Evolutionary conservation across 2,329 filamentous ascomycete species (phyloP), one percentile per base, ranked within the genome.

Genomic region (Cytospora paraplurivora): DNA sequence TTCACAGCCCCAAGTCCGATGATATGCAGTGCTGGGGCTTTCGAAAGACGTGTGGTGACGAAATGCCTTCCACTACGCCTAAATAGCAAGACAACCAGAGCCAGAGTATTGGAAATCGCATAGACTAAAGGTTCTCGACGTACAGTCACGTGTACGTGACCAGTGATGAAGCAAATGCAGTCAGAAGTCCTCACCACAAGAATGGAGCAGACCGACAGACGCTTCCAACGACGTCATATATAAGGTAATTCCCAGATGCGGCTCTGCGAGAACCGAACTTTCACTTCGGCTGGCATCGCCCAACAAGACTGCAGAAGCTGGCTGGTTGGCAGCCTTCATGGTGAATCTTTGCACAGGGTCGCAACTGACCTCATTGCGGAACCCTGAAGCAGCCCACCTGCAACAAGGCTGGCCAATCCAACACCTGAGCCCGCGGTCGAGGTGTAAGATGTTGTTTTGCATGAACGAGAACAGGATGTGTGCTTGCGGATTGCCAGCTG

Each of bases 391-490:
- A 7, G 41, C n/a, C n/a, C 4, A 8, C n/a, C 44, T 47, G 44
- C 11, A 11, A 13, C 15, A 32, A 44, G 59, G 51, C 59, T 61
- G 41, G 33, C 59, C 19, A 27, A 38, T 53, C 51, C 50, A 15
- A 35, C 21, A 11, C 33, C 15, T 0, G 5, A 5, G 8, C 37
- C 35, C 11, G 15, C 27, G 17, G 19, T 13, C n/a, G 12, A 54
- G 15, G 33, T 19, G 33, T 15, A 15, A 35, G 17, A 33, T 7
- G 17, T 38, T 27, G 59, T 21, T 27, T 2, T 44, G 11, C 50
- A 17, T 50, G n/a, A 47, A 47, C 8, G 7, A 11, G 7, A 19
- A 10, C 11, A 47, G 21, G 44, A 19, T 10, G n/a, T 47, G n/a
- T 6, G 12, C 8, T 21, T 4, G n/a, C 12, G 5, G n/a, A 47